Conservation (phyloP, 2,329 filamentous ascomycete species). For the Ceratocystis cubensis region DNA sequence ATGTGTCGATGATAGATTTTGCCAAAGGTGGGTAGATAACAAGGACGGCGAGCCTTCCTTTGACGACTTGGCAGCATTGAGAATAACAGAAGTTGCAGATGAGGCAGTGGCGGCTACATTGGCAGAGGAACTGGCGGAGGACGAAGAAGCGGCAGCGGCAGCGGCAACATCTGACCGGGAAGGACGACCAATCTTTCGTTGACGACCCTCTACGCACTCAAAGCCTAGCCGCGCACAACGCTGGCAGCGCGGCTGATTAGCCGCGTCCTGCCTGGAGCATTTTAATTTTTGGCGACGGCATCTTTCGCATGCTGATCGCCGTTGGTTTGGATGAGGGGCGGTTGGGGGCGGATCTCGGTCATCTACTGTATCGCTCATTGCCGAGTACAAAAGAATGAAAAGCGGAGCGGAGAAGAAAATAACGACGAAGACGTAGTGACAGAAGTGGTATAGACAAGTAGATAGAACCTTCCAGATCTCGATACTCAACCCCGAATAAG, state of each 20-base stretch:
- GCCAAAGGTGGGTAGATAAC: not conserved
- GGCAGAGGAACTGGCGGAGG: not conserved
- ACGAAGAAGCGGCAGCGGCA: not conserved
- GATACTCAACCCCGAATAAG: not conserved
- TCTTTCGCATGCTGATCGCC: conserved; percentile 28
- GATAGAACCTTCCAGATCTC: not conserved
- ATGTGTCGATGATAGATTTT: not conserved
- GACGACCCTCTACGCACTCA: conserved; percentile 26
- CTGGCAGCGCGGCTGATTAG: conserved; percentile 24
- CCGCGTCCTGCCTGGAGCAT: conserved; percentile 25
- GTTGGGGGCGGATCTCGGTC: not conserved
- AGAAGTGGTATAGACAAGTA: not conserved
- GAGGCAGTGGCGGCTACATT: not conserved
- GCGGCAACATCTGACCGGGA: conserved; percentile 22
- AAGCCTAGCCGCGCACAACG: conserved; percentile 27
- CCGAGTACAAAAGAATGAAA: not conserved
- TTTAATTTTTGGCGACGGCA: conserved; percentile 28
- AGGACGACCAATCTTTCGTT: conserved; percentile 28
- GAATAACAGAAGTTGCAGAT: not conserved
- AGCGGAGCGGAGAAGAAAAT: not conserved
- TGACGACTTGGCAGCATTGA: not conserved
- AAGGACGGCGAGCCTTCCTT: not conserved
- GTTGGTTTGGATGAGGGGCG: conserved; percentile 27
- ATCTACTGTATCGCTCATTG: not conserved
- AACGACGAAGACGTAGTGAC: not conserved